Conservation (phyloP, 148 eudicot genomes). For the Cornus controversa region DNA sequence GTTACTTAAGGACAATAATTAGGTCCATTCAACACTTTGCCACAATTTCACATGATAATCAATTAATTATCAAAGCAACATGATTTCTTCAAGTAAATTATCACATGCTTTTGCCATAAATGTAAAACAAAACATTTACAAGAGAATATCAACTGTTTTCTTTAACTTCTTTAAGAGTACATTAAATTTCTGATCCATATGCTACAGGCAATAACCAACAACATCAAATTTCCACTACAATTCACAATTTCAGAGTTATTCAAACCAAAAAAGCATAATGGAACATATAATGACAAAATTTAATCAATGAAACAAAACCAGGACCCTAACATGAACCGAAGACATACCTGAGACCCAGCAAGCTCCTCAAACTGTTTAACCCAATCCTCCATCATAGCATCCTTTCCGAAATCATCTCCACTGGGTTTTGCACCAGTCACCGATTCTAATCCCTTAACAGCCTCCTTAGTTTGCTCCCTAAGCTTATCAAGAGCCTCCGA, state of each 20-base stretch:
- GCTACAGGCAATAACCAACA: not conserved
- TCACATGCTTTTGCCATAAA: not conserved
- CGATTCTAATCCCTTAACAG: conserved; percentile 84
- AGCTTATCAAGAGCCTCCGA: conserved; percentile 89
- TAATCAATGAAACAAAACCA: not conserved
- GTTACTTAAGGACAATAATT: not conserved
- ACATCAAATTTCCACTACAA: not conserved
- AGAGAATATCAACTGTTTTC: not conserved
- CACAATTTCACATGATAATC: not conserved
- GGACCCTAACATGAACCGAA: not conserved
- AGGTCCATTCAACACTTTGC: not conserved
- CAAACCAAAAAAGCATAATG: not conserved
- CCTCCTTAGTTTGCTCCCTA: conserved; percentile 86
- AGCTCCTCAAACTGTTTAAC: conserved; percentile 94
- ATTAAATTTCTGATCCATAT: not conserved
- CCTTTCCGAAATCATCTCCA: conserved; percentile 42
- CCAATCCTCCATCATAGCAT: conserved; percentile 86
- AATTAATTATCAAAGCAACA: not conserved
- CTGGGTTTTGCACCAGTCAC: conserved; percentile 39
- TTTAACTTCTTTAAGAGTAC: too few relatives aligned
- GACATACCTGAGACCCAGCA: conserved; percentile 72
- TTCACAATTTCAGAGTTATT: not conserved
- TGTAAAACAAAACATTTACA: not conserved
- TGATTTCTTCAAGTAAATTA: not conserved
- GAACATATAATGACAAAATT: too few relatives aligned